phyloP scores from a whole-genome alignment of 805 yeast species.

The Clavispora vitiphila region DNA sequence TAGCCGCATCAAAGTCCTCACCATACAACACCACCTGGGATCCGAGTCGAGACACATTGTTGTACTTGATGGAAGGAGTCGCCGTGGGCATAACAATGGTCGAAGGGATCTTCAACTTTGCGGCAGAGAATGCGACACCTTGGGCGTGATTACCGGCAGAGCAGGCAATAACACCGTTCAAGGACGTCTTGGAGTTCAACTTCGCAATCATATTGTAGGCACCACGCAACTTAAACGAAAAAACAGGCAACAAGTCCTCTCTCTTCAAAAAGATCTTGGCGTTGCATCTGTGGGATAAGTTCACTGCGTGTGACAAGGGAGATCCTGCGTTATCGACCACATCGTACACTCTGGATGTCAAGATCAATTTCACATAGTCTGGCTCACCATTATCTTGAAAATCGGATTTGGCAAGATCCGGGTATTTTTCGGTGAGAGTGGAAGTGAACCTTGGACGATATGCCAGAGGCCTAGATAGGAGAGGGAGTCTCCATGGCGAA shows the following conservation, averaged over 20 bases:
- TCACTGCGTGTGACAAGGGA: conserved; percentile 72
- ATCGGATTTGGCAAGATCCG: conserved; percentile 48
- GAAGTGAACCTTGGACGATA: background rate
- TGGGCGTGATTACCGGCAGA: conserved; percentile 99
- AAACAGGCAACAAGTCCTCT: conserved; percentile 92
- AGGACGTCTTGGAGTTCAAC: conserved; percentile 52
- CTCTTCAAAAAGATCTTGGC: conserved; percentile 77
- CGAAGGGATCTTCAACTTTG: conserved; percentile 79
- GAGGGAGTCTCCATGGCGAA: background rate
- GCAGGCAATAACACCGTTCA: conserved; percentile 92
- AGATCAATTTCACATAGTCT: conserved; percentile 86
- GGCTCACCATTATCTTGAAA: conserved; percentile 61
- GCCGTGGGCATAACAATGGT: conserved; percentile 98
- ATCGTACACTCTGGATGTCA: conserved; percentile 92
- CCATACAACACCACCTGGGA: conserved; percentile 91
- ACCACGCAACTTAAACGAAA: conserved; percentile 93
- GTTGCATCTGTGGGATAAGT: conserved; percentile 68
- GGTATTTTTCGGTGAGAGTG: conserved; percentile 24
- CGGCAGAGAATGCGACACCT: conserved; percentile 94
- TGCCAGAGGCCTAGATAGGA: background rate
- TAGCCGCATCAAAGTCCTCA: conserved; percentile 93
- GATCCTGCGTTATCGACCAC: conserved; percentile 76
- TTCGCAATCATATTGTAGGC: conserved; percentile 97
- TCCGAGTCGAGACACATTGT: conserved; percentile 88
- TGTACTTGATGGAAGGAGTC: conserved; percentile 91